These are phyloP conservation scores for Suhomyces canberraensis DNA, from an alignment of 805 yeast genomes.

Conservation along the genomic window DNA sequence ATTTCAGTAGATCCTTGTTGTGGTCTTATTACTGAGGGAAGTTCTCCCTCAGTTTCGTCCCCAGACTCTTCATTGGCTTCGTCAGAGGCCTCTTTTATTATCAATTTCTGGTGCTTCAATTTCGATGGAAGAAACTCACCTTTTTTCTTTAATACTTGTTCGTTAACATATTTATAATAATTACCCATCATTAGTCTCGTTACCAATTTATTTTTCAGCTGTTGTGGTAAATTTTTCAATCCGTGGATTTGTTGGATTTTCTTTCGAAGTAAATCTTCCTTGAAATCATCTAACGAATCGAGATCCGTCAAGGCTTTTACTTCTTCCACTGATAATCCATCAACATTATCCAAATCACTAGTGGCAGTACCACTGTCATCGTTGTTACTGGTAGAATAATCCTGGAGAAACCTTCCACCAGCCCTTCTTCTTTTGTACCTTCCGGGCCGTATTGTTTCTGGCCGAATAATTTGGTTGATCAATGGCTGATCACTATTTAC, in stretches of 20 bases:
- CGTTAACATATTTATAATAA: constrained; percentile 47
- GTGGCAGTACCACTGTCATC: constrained; percentile 15
- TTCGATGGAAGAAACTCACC: constrained; percentile 6
- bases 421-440: constrained; percentile 3
- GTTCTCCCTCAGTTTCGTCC: constrained; percentile 9
- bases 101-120: constrained; percentile 16
- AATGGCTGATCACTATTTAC: constrained; percentile 47
- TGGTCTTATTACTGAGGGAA: constrained; percentile 1
- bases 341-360: constrained; percentile 31
- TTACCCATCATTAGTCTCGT: constrained; percentile 71
- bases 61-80: constrained; percentile 7
- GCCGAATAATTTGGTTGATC: constrained; percentile 50
- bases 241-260: constrained; percentile 48
- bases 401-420: background rate
- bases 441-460: constrained; percentile 23
- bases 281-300: constrained; percentile 35
- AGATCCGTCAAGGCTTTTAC: constrained; percentile 34
- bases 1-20: background rate
- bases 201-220: constrained; percentile 48
- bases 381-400: background rate
- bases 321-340: constrained; percentile 35
- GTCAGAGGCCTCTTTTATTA: constrained; percentile 9
- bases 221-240: constrained; percentile 34
- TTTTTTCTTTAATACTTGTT: constrained; percentile 16
- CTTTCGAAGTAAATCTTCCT: constrained; percentile 41